phyloP scores from a whole-genome alignment of 2,329 filamentous ascomycete genomes.

The Stachybotrys chartarum region DNA sequence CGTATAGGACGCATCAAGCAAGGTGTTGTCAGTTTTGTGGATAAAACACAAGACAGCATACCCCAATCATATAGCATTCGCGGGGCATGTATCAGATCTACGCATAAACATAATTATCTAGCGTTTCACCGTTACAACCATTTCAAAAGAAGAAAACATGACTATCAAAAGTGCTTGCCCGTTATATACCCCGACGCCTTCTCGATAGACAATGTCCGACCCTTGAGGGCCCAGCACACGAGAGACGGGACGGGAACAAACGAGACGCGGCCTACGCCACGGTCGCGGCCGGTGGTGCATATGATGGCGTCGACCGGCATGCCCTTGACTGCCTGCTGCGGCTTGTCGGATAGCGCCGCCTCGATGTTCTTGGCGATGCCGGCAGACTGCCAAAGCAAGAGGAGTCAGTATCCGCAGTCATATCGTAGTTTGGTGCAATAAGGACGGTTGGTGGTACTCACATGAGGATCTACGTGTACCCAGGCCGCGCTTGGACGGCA shows the following conservation, averaged over 20 bases:
- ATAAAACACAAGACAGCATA: no score
- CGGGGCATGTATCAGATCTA: not conserved
- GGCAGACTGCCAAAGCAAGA: constrained; percentile 26
- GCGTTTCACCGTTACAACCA: not conserved
- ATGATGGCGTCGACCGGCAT: constrained; percentile 42
- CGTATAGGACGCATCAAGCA: constrained; percentile 1
- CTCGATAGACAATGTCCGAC: constrained; percentile 40
- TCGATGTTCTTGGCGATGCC: constrained; percentile 48
- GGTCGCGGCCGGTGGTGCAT: constrained; percentile 39
- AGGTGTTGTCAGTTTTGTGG: not conserved
- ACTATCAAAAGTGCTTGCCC: constrained; percentile 37
- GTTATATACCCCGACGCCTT: constrained; percentile 37
- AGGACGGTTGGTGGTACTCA: constrained; percentile 12
- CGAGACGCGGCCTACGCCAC: constrained; percentile 42
- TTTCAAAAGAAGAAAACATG: not conserved
- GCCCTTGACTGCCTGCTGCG: constrained; percentile 35
- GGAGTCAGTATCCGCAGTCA: no score
- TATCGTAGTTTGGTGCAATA: not conserved
- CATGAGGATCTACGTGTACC: constrained; percentile 52
- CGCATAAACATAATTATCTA: not conserved
- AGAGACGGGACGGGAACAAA: constrained; percentile 42
- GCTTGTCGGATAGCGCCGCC: constrained; percentile 36
- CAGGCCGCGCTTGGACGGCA: constrained; percentile 47
- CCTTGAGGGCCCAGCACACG: constrained; percentile 44
- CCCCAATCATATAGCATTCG: constrained; percentile 10